Evolutionary conservation across 2,329 filamentous ascomycete species (phyloP), one percentile per base, ranked within the genome.

Genomic region (Stagonosporopsis vannaccii): DNA sequence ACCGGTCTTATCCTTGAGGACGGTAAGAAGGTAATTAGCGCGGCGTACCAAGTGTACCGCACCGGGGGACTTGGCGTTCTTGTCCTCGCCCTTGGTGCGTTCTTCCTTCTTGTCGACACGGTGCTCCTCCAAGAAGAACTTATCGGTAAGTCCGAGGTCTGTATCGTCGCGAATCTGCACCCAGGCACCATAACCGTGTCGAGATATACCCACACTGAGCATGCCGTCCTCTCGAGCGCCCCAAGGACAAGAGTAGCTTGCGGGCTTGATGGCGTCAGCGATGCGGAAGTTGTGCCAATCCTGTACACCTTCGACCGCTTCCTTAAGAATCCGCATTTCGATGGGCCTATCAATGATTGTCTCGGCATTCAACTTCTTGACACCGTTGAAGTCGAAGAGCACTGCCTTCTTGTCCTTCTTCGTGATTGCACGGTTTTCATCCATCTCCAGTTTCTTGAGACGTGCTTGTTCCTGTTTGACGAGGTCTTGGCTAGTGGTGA

Each of bases 381-480:
- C 89, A 51, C 93, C 92, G 41, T 90, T 89, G 77, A 93, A 97
- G 73, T 98, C 93, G 68, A 99, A 97, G 40, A 99, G 81, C 17
- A 99, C 91, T 0, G 95, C 95, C 77, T 99, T 99, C 77, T 92
- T 92, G 73, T 99, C 95, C 76, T 99, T 99, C 81, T 98, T 97
- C 0, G 94, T 96, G 51, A 96, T 78, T 2, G 87, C 84, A 73
- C 95, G 96, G 71, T 91, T 91, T 0, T 85, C 84, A 61, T 90
- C 81, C 20, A 82, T 87, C 75, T 95, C 91, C 66, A 88, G 75
- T 13, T 84, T 84, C 56, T 84, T 83, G 50, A 89, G 79, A 56
- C 85, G 81, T 28, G 83, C 81, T 42, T 83, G 79, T 59, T 97
- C 92, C 69, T 92, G 91, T 59, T 90, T 87, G 30, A 92, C 85